Percentiles rank a stretch among this genome's conserved stretches.
Evolutionary conservation across 768 basidiomycete species (phyloP).

Genomic region (Boletus rex-veris): DNA sequence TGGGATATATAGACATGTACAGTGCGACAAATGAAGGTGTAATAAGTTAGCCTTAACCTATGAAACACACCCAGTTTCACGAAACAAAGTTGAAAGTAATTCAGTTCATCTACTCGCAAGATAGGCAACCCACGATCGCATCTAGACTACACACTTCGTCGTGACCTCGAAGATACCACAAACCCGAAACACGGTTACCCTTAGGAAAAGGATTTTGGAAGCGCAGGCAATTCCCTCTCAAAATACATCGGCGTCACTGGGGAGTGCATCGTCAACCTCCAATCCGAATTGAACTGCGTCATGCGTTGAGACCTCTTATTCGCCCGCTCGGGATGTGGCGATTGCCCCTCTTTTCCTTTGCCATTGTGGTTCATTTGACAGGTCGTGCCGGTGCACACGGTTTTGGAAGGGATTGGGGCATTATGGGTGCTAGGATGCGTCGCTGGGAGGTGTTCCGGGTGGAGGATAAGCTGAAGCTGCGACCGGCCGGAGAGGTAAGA

Average conservation of each 20-base stretch:
- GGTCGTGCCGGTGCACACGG: slow-evolving; percentile 19
- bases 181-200: neutral
- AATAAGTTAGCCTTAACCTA: neutral
- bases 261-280: neutral
- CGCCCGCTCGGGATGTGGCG: neutral
- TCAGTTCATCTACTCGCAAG: no score
- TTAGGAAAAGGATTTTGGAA: neutral
- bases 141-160: neutral
- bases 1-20: neutral
- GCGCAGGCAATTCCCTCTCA: neutral
- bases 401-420: slow-evolving; percentile 38
- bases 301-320: neutral
- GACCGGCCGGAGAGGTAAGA: slow-evolving; percentile 19
- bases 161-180: neutral
- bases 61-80: neutral
- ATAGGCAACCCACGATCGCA: neutral
- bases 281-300: neutral
- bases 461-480: slow-evolving; percentile 33
- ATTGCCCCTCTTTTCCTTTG: neutral
- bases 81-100: neutral
- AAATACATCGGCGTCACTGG: neutral
- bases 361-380: slow-evolving; percentile 5
- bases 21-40: neutral
- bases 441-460: slow-evolving; percentile 39
- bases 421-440: slow-evolving; percentile 60